Base-by-base conservation (phyloP, 257 asterid species). In the Nicotiana benthamiana region DNA sequence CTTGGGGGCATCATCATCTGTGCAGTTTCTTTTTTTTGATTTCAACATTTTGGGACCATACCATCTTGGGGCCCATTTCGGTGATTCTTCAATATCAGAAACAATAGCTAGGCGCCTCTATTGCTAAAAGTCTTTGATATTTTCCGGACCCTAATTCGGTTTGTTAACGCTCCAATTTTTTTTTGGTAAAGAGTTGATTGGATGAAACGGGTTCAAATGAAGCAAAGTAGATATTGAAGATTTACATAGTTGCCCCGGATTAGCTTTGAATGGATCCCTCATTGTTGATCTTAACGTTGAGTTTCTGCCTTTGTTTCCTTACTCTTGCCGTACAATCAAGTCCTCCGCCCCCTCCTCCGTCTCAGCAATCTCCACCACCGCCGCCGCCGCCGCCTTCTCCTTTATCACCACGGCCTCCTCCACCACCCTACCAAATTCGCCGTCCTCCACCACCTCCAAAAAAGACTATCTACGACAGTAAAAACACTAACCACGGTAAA, bases 181-280 rank as follows among this genome's bases (percentile, higher is more conserved):
- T 43, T 40, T 40, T 10, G 48, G 9, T 7, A 40, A 54, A 16
- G 56, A n/a, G 32, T 66, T 66, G 48, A 65, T 66, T 34, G 36
- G 9, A 67, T 67, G 75, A 67, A 67, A n/a, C 53, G 30, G 30
- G 75, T 65, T 17, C 26, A 34, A 34, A 66, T 34, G 75, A 68
- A 68, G 12, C 56, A 3, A 68, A 68, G 43, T 57, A 67, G 40
- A 6, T 3, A 7, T 74, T 48, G 43, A 48, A 48, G 26, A 74
- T 74, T 74, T 43, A 26, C 26, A 57, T 61, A 59, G 24, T 22
- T 53, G 57, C 36, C 32, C 40, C 30, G 2, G 75, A 43, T 74
- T 83, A 79, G 80, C 75, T 86, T 84, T 77, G 77, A 70, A 34
- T 92, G 97, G 97, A 88, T 88, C 84, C 90, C 9, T 82, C 86